phyloP scores from a whole-genome alignment of 2,329 filamentous ascomycete genomes.

The Fusarium sambucinum region DNA sequence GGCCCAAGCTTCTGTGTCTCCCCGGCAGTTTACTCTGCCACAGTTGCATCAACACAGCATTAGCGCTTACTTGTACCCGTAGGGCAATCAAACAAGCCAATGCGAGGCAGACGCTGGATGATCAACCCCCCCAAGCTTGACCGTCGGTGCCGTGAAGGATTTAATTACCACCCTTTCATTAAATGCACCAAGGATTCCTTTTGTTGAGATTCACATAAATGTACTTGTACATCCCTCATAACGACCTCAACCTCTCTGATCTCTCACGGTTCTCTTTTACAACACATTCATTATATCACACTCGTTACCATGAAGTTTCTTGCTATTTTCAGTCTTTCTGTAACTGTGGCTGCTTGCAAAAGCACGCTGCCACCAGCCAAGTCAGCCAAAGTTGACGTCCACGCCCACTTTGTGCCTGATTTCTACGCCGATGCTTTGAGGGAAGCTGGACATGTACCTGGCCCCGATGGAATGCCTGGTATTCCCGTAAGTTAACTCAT shows the following conservation, averaged over 20 bases:
- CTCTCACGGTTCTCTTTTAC: background rate
- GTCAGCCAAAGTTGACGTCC: slow-evolving; percentile 19
- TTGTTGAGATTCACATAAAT: background rate
- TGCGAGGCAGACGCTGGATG: background rate
- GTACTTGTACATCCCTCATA: background rate
- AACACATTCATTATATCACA: background rate
- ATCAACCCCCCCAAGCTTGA: background rate
- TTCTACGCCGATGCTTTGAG: slow-evolving; percentile 15
- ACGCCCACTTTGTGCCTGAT: slow-evolving; percentile 13
- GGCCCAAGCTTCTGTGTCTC: background rate
- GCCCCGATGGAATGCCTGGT: slow-evolving; percentile 13
- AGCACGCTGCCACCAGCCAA: slow-evolving; percentile 2
- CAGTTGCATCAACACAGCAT: background rate
- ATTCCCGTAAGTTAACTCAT: background rate
- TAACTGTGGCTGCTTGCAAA: background rate
- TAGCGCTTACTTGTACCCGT: background rate
- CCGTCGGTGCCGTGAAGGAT: background rate
- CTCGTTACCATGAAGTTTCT: slow-evolving; percentile 1
- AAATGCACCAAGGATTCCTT: background rate
- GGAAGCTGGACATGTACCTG: slow-evolving; percentile 10
- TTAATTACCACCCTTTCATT: background rate
- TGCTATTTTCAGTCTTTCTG: background rate
- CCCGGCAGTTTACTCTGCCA: background rate
- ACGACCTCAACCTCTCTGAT: too few species aligned
- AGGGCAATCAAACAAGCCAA: background rate